These are phyloP conservation scores for Comarum palustre DNA, from an alignment of 306 rosid genomes.

Conservation along the genomic window DNA sequence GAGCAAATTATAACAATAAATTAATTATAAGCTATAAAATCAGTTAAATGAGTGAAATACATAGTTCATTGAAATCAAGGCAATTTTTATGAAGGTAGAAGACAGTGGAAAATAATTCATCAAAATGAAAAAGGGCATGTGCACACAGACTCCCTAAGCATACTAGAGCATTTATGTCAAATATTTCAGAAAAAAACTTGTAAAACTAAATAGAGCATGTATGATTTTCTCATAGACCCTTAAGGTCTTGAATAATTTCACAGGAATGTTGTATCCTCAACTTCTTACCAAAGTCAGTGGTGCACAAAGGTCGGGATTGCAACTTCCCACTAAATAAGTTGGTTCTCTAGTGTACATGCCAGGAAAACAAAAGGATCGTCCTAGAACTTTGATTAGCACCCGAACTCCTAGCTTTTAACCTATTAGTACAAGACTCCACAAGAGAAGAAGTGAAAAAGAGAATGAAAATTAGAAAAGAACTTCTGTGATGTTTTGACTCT, in stretches of 20 bases:
- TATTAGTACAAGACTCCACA: constrained; percentile 3
- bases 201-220: not conserved
- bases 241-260: not conserved
- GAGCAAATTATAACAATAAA: not conserved
- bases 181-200: not conserved
- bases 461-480: not conserved
- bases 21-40: constrained; percentile 2
- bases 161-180: not conserved
- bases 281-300: constrained; percentile 9
- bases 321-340: not conserved
- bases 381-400: constrained; percentile 9
- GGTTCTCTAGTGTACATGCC: constrained; percentile 6
- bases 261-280: not conserved
- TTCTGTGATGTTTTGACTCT: constrained; percentile 9
- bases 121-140: not conserved
- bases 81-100: constrained; percentile 2
- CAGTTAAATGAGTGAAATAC: constrained; percentile 19
- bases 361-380: not conserved
- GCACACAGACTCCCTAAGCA: not conserved
- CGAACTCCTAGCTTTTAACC: constrained; percentile 1
- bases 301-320: not conserved
- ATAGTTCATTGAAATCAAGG: constrained; percentile 9
- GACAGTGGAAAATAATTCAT: constrained; percentile 2
- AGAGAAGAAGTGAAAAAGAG: constrained; percentile 10
- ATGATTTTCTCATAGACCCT: not conserved